Evolutionary conservation across 2,329 filamentous ascomycete species (phyloP).

Genomic region (Amesomyces nigricolor): DNA sequence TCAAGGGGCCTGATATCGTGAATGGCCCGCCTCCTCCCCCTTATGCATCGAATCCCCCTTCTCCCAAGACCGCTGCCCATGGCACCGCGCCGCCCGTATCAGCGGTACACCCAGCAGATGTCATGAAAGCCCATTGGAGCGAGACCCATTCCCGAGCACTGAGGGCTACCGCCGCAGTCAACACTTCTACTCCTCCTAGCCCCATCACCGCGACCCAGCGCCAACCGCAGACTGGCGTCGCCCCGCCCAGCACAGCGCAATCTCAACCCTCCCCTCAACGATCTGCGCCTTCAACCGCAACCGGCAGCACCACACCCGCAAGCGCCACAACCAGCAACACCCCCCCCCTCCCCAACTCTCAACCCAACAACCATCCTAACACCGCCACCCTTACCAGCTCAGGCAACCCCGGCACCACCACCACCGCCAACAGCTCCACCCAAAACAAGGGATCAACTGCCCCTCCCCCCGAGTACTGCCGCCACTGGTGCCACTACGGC

Average conservation of each 20-base stretch:
- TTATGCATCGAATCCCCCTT: not conserved
- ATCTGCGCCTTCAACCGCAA: too few relatives aligned
- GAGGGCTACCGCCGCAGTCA: not conserved
- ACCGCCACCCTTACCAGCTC: not conserved
- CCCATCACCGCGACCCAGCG: too few relatives aligned
- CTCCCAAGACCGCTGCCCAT: not conserved
- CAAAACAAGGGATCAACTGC: not conserved
- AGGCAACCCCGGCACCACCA: not conserved
- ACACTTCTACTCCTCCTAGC: not conserved
- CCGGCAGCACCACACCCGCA: too few relatives aligned
- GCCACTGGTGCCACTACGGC: slow-evolving; percentile 45
- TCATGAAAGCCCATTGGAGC: slow-evolving; percentile 10
- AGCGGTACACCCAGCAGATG: slow-evolving; percentile 12
- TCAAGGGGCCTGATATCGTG: not conserved
- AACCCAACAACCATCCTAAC: not conserved
- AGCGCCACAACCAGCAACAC: too few relatives aligned
- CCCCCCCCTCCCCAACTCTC: too few relatives aligned
- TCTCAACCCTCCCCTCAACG: too few relatives aligned
- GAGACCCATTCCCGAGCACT: not conserved
- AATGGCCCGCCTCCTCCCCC: not conserved
- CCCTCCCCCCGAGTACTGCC: slow-evolving; percentile 31
- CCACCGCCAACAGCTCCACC: not conserved
- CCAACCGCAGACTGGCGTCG: too few relatives aligned
- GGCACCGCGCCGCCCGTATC: slow-evolving; percentile 11
- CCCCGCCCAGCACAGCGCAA: too few relatives aligned